A percentile compares a stretch with the other conserved stretches of the same genome.
Evolutionary conservation across 352 stramenopile genomes (phyloP).

Genomic region (Pythium phragmiticola): DNA sequence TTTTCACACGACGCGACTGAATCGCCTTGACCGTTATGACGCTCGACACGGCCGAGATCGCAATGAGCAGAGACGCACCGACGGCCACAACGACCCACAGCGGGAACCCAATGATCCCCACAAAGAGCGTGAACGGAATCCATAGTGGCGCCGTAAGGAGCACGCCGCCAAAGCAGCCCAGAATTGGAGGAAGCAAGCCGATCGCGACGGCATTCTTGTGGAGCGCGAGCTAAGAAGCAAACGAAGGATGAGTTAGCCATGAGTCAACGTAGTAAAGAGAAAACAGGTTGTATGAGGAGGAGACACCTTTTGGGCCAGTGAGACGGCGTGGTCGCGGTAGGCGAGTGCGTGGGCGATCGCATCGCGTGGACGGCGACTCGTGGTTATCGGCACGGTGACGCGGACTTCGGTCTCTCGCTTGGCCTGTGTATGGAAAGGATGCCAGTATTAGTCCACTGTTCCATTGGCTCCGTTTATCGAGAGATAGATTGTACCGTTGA

Average conservation of each 20-base stretch:
- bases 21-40: conserved; percentile 46
- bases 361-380: conserved; percentile 43
- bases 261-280: not conserved
- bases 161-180: conserved; percentile 44
- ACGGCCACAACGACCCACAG: conserved; percentile 56
- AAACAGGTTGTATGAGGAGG: not conserved
- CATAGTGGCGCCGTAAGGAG: conserved; percentile 51
- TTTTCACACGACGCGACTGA: conserved; percentile 49
- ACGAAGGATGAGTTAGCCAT: not conserved
- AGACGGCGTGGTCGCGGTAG: conserved; percentile 38
- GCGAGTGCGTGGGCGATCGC: conserved; percentile 39
- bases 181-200: conserved; percentile 44
- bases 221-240: conserved; percentile 38
- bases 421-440: not conserved
- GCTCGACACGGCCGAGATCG: conserved; percentile 52
- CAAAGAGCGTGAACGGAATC: conserved; percentile 51
- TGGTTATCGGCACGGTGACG: conserved; percentile 39
- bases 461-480: not conserved
- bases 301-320: conserved; percentile 42
- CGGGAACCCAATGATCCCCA: conserved; percentile 58
- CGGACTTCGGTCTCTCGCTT: conserved; percentile 35
- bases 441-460: not conserved
- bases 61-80: conserved; percentile 38
- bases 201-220: conserved; percentile 60
- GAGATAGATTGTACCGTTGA: conserved; percentile 8